These are phyloP conservation scores for Xylariaceae sp. DNA, from an alignment of 2,329 filamentous ascomycete species.

Conservation along the genomic window DNA sequence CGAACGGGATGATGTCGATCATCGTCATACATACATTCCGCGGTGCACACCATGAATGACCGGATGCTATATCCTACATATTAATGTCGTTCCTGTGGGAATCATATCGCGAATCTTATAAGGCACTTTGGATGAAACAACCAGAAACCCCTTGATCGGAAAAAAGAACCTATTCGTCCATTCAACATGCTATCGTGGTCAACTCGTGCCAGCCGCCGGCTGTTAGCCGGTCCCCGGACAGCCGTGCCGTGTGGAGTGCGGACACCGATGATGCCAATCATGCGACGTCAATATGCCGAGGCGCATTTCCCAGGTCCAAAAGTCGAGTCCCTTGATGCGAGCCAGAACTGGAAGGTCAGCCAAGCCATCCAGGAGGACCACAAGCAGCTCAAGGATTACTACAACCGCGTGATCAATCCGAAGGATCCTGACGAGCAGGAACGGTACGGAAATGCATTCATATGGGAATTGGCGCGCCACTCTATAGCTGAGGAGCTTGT, in stretches of 20 bases:
- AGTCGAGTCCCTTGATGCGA: conserved; percentile 7
- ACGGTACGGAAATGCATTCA: conserved; percentile 46
- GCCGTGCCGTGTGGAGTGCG: not conserved
- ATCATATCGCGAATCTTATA: not conserved
- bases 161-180: not conserved
- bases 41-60: not conserved
- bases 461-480: conserved; percentile 49
- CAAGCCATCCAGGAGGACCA: conserved; percentile 23
- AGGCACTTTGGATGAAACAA: not conserved
- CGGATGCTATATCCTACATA: not conserved
- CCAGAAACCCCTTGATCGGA: not conserved
- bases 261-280: not conserved
- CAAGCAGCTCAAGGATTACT: conserved; percentile 31
- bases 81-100: not conserved
- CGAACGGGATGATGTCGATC: conserved; percentile 1
- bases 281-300: conserved; percentile 6
- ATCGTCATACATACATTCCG: conserved; percentile 2
- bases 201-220: not conserved
- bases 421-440: conserved; percentile 38
- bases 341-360: conserved; percentile 14
- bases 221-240: not conserved
- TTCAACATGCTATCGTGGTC: conserved; percentile 5
- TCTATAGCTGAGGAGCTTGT: conserved; percentile 46
- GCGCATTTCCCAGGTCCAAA: conserved; percentile 9
- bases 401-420: conserved; percentile 39